phyloP scores from a whole-genome alignment of 495 filamentous ascomycete species.

The Lophiotrema nucula region DNA sequence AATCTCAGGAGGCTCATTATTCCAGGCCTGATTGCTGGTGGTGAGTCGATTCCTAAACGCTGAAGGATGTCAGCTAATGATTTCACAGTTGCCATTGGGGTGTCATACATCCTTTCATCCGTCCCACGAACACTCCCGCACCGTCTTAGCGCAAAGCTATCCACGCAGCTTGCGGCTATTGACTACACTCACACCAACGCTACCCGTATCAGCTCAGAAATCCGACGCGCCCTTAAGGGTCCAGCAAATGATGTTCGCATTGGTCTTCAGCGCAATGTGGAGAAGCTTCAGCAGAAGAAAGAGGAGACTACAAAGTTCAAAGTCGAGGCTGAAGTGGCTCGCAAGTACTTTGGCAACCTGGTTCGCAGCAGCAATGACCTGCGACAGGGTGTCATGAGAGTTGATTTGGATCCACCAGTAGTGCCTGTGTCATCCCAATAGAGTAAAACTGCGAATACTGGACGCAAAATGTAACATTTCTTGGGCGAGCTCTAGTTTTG shows the following conservation, averaged over 20 bases:
- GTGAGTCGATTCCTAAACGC: conserved; percentile 55
- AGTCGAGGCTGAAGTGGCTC: conserved; percentile 41
- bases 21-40: conserved; percentile 71
- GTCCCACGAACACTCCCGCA: conserved; percentile 86
- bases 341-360: conserved; percentile 71
- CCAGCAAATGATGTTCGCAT: conserved; percentile 80
- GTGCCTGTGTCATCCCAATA: background rate
- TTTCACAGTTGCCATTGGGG: conserved; percentile 62
- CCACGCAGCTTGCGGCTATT: conserved; percentile 68
- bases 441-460: background rate
- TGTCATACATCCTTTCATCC: conserved; percentile 75
- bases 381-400: conserved; percentile 66
- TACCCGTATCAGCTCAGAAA: conserved; percentile 74
- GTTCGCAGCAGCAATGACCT: conserved; percentile 72
- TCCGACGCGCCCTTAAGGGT: conserved; percentile 79
- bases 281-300: conserved; percentile 71
- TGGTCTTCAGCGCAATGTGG: conserved; percentile 74
- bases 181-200: conserved; percentile 93
- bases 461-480: background rate
- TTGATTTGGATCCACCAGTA: conserved; percentile 67
- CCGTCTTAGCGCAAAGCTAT: conserved; percentile 81
- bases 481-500: background rate
- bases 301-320: conserved; percentile 69
- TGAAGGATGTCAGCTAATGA: background rate
- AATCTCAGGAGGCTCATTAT: conserved; percentile 79